These are phyloP conservation scores for Helicostylum pulchrum DNA, from an alignment of 192 early-diverging fungal species.

Conservation along the genomic window DNA sequence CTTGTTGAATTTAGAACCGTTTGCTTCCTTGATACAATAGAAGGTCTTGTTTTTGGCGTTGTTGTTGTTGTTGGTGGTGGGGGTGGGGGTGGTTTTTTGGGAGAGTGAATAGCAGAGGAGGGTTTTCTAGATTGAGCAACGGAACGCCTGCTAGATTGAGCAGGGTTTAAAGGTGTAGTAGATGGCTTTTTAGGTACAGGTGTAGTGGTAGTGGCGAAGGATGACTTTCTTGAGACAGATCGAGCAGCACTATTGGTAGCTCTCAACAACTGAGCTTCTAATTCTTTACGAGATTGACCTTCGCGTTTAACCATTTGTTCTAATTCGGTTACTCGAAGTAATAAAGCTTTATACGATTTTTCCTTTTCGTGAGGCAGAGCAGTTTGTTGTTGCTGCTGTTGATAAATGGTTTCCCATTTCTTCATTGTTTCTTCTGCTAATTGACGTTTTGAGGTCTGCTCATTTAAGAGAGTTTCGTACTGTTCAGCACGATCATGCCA, in stretches of 20 bases:
- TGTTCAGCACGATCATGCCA: conserved; percentile 14
- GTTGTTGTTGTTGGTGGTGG: not conserved
- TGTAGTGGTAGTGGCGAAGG: too few species aligned
- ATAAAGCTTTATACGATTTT: not conserved
- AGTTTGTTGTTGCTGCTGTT: not conserved
- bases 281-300: conserved; percentile 14
- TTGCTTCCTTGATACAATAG: too few species aligned
- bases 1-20: too few species aligned
- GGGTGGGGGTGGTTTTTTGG: not conserved
- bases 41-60: not conserved
- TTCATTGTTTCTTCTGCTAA: conserved; percentile 5
- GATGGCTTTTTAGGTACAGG: too few species aligned
- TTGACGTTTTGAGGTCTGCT: conserved; percentile 9
- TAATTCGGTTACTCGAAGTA: conserved; percentile 4
- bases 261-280: conserved; percentile 2
- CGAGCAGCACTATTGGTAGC: too few species aligned
- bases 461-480: conserved; percentile 12
- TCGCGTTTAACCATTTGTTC: conserved; percentile 13
- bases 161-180: too few species aligned
- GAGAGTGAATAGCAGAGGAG: not conserved
- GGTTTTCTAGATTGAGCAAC: too few species aligned
- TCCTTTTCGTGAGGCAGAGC: not conserved
- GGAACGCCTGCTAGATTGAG: too few species aligned
- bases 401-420: conserved; percentile 5
- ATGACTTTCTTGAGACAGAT: too few species aligned